Percentiles rank a stretch among this genome's conserved stretches.
These are phyloP conservation scores for Eimeria nieschulzi DNA, from an alignment of 169 alveolate species.

Conservation along the genomic window DNA sequence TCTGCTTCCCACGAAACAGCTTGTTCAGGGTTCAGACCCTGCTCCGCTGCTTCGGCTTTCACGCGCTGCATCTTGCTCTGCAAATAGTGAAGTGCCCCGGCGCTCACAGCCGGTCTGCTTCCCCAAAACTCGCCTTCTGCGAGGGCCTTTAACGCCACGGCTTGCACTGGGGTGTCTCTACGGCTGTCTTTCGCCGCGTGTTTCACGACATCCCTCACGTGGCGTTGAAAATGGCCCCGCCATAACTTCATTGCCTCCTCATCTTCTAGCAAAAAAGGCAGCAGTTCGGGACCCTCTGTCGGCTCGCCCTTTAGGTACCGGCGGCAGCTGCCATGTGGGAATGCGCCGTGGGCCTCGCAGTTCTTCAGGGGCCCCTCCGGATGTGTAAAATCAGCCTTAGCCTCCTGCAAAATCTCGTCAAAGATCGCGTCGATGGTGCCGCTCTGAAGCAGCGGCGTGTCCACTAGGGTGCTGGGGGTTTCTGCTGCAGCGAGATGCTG, in stretches of 20 bases:
- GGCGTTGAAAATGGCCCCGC: slow-evolving; percentile 63
- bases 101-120: slow-evolving; percentile 63
- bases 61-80: slow-evolving; percentile 41
- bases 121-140: slow-evolving; percentile 66
- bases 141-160: neutral
- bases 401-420: slow-evolving; percentile 8
- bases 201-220: slow-evolving; percentile 23
- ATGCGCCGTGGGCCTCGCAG: neutral
- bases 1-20: slow-evolving; percentile 63
- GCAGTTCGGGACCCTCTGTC: slow-evolving; percentile 16
- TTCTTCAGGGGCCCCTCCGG: neutral
- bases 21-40: slow-evolving; percentile 4
- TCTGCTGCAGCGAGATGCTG: too few species aligned
- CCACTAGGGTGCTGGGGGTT: neutral
- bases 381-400: neutral
- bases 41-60: slow-evolving; percentile 21
- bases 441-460: neutral
- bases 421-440: slow-evolving; percentile 19
- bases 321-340: slow-evolving; percentile 4
- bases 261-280: slow-evolving; percentile 50
- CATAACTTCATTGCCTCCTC: slow-evolving; percentile 55
- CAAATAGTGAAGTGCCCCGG: slow-evolving; percentile 47
- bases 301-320: slow-evolving; percentile 50
- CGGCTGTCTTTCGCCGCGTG: slow-evolving; percentile 18
- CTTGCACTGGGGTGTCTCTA: slow-evolving; percentile 32